Base-by-base conservation (phyloP, 192 early-diverging fungal genomes). In the Linnemannia exigua region DNA sequence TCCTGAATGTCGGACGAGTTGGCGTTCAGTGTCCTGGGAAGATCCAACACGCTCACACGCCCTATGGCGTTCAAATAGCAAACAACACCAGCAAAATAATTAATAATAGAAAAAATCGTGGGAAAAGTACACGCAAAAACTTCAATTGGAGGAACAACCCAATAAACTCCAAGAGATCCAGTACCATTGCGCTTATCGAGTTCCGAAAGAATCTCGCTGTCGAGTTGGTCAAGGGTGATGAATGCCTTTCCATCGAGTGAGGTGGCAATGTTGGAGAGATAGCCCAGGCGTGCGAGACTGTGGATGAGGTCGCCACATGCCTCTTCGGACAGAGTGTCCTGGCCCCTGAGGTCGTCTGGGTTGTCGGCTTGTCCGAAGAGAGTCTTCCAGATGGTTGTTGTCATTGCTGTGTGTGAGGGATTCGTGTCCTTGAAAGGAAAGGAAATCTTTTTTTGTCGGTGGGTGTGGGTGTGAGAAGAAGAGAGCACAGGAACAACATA, bases 151-250 rank as follows among this genome's bases (percentile, higher is more conserved):
- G 0, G 8, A 37, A 37, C 28, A 33, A 25, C n/a, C 12, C 33
- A 5, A 47, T 6, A 8, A 6, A 20, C 19, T 3, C 48, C 35
- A 28, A 52, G 19, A 33, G 15, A 14, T 5, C 37, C 31, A 17
- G 19, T 48, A 86, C 84, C 84, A 31, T 80, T 68, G 15, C 74
- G 84, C 33, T 69, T 76, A 1, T 86, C 70, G 17, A 86, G 73
- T 20, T 73, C 50, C 6, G 63, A 25, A 1, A 68, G 25, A 25
- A 86, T 80, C 38, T 86, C 84, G 38, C 67, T n/a, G 37, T 54
- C 37, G 25, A 86, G 78, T 33, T 86, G 77, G 8, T 86, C 77
- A 67, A 80, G 84, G 33, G 84, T 86, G 51, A 86, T 80, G 70
- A 86, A 86, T 58, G 84, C 35, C 22, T 77, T 76, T 46, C 84